Evolutionary conservation across 257 asterid genomes (phyloP).

Genomic region (Plectranthus barbatus): DNA sequence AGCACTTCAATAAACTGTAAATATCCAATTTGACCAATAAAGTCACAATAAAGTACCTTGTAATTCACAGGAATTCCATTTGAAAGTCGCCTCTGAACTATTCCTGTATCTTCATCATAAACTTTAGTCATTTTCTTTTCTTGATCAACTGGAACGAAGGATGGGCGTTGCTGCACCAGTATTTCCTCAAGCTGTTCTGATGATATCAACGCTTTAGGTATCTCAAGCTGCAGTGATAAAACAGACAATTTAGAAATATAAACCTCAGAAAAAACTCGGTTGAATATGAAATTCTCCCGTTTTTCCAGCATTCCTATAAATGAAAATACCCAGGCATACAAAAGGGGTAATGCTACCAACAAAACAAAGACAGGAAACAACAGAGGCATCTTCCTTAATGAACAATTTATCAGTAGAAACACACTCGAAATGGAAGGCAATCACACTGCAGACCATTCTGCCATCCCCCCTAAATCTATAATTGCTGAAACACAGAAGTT

Average conservation of each 20-base stretch:
- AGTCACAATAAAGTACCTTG: slow-evolving; percentile 41
- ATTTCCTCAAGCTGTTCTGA: slow-evolving; percentile 54
- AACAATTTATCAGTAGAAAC: neutral
- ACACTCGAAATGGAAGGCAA: slow-evolving; percentile 5
- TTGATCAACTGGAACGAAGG: slow-evolving; percentile 58
- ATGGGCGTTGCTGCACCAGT: slow-evolving; percentile 44
- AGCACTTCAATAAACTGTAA: slow-evolving; percentile 3
- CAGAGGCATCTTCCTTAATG: neutral
- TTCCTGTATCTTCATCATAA: slow-evolving; percentile 82
- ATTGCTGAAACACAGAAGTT: neutral
- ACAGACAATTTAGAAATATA: slow-evolving; percentile 11
- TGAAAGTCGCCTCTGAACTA: slow-evolving; percentile 80
- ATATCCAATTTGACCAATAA: neutral
- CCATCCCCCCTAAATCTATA: neutral
- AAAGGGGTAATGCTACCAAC: neutral
- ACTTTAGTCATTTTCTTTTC: slow-evolving; percentile 44
- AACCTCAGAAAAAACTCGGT: neutral
- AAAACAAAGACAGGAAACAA: neutral
- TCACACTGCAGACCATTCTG: neutral
- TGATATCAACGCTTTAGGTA: slow-evolving; percentile 82
- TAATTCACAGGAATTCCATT: slow-evolving; percentile 96
- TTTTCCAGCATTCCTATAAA: neutral
- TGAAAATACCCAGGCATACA: neutral
- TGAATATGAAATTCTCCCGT: neutral
- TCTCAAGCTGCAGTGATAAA: slow-evolving; percentile 72